These are phyloP conservation scores for Beauveria australis DNA, from an alignment of 2,329 filamentous ascomycete genomes.

Conservation along the genomic window DNA sequence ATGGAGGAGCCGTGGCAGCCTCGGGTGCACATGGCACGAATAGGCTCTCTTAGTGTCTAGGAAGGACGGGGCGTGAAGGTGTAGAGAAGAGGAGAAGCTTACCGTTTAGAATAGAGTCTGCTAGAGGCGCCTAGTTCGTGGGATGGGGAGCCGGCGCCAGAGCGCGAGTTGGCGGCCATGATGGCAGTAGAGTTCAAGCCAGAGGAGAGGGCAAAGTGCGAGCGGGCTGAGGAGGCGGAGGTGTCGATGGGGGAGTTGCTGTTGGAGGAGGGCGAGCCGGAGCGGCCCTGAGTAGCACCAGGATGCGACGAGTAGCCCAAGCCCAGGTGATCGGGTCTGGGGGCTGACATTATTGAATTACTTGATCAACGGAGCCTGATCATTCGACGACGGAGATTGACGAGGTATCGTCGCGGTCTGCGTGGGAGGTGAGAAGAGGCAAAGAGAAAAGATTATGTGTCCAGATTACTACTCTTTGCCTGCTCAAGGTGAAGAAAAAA, in stretches of 20 bases:
- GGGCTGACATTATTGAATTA: constrained; percentile 78
- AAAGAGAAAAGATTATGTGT: background rate
- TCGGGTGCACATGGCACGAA: background rate
- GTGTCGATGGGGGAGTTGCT: constrained; percentile 75
- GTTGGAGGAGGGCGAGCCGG: constrained; percentile 69
- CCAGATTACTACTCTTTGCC: background rate
- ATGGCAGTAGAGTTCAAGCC: constrained; percentile 50
- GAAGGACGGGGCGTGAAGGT: background rate
- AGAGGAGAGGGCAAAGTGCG: constrained; percentile 63
- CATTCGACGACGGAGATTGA: background rate
- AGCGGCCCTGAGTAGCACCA: constrained; percentile 54
- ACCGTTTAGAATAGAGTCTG: constrained; percentile 90
- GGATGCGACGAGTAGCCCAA: constrained; percentile 71
- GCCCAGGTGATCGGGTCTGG: constrained; percentile 78
- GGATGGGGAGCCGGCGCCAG: constrained; percentile 91
- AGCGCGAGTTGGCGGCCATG: constrained; percentile 56
- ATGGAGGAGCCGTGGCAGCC: background rate
- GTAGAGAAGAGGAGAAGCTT: constrained; percentile 28
- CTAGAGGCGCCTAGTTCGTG: constrained; percentile 69
- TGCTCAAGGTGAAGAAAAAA: background rate
- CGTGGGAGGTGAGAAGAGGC: background rate
- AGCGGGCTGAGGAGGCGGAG: constrained; percentile 54
- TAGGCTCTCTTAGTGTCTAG: no score
- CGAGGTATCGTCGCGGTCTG: background rate
- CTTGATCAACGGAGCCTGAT: background rate